Evolutionary conservation across 2,329 filamentous ascomycete genomes (phyloP).

Genomic region (Stachybotrys elegans): DNA sequence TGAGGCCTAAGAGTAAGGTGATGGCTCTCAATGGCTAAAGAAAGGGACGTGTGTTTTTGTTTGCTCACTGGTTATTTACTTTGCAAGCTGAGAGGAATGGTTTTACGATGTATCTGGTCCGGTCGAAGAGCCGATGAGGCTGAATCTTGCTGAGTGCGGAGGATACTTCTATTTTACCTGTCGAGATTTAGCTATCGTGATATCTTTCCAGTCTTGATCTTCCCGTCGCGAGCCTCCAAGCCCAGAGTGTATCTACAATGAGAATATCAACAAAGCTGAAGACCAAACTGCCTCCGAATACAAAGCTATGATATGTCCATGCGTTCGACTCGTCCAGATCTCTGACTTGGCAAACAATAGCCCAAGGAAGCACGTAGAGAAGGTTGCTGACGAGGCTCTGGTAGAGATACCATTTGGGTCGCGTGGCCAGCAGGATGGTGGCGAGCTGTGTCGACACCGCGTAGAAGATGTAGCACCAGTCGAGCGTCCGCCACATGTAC

Average conservation of each 20-base stretch:
- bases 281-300: slow-evolving; percentile 65
- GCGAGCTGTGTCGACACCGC: slow-evolving; percentile 61
- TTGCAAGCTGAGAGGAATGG: neutral
- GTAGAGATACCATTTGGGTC: slow-evolving; percentile 62
- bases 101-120: neutral
- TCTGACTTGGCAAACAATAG: slow-evolving; percentile 53
- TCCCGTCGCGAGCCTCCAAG: neutral
- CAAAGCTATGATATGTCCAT: slow-evolving; percentile 61
- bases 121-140: neutral
- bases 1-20: neutral
- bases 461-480: slow-evolving; percentile 68
- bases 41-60: too few species aligned
- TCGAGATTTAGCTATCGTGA: neutral
- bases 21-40: neutral
- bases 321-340: slow-evolving; percentile 46
- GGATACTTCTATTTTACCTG: neutral
- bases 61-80: too few species aligned
- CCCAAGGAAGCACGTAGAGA: slow-evolving; percentile 66
- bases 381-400: slow-evolving; percentile 64
- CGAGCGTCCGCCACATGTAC: slow-evolving; percentile 59
- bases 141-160: neutral
- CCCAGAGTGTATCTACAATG: slow-evolving; percentile 46
- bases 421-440: slow-evolving; percentile 57
- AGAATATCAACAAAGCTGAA: slow-evolving; percentile 59
- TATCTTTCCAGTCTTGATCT: neutral